Conservation (phyloP, 75 land plant genomes). For the Cunninghamia lanceolata region DNA sequence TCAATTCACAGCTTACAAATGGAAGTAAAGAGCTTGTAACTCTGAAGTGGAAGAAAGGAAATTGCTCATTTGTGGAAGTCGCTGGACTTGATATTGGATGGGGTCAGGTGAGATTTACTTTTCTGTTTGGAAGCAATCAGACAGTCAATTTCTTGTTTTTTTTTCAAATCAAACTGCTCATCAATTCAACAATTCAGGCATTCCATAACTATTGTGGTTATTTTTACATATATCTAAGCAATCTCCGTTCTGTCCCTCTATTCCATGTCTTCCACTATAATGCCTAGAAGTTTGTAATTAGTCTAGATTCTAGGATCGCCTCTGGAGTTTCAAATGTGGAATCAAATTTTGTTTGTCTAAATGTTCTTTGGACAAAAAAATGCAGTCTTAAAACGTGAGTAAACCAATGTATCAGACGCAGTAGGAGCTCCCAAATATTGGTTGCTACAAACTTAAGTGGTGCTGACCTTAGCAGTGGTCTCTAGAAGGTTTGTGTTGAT, state of each 20-base stretch:
- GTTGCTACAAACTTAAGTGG: background rate
- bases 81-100: slow-evolving; percentile 98
- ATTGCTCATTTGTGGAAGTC: slow-evolving; percentile 67
- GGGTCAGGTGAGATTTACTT: slow-evolving; percentile 73
- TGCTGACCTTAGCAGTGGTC: no score
- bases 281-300: background rate
- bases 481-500: no score
- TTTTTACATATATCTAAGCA: background rate
- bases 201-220: background rate
- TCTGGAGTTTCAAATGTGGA: background rate
- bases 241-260: background rate
- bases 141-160: background rate
- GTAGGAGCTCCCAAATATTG: background rate
- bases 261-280: background rate
- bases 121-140: background rate
- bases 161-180: background rate
- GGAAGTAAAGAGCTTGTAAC: slow-evolving; percentile 39
- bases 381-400: background rate
- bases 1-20: slow-evolving; percentile 70
- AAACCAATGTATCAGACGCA: background rate
- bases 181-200: background rate
- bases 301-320: background rate
- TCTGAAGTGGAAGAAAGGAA: slow-evolving; percentile 52
- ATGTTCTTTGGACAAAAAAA: background rate
- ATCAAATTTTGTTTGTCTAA: background rate